Base-by-base conservation (phyloP, 1,284 basidiomycete species). In the Thecaphora thlaspeos region DNA sequence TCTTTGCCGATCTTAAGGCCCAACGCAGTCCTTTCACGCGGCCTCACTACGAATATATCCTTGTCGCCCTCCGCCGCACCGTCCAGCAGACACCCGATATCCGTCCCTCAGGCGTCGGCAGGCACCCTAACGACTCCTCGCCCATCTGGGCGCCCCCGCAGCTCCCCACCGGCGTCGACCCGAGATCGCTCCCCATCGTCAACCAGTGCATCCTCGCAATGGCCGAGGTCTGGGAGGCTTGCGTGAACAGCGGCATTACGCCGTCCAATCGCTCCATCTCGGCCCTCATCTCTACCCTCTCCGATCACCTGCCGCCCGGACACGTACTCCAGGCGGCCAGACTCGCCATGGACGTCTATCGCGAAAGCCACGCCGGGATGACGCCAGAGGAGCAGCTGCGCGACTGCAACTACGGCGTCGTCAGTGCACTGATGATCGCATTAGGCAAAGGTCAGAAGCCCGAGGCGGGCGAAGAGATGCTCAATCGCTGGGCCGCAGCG, bases 201-300 rank as follows among this genome's bases (percentile, higher is more conserved):
- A 22, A 41, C 8, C 63, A 66, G 40, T 61, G 63, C 49, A 46
- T 58, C 41, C 58, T 58, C 26, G 63, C 63, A 34, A 61, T 66
- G 39, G 41, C 59, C 7, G 46, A 48, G 32, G 51, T 66, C 47
- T 66, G 51, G 41, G 63, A 66, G 22, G 45, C 41, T 14, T 52
- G 49, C 23, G 18, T 59, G 24, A 36, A 53, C 21, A 46, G 15
- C 8, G 32, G 39, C 2, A 24, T 38, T 5, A 26, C 18, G 10
- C 55, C 55, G 11, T 55, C 58, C 18, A 41, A 48, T 4, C 53
- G 41, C 41, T 53, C 61, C 50, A 38, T 54, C 18, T 55, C 63
- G 14, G 44, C 59, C 37, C 49, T 58, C 47, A 50, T 66, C 2
- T 42, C 59, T 21, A 48, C 48, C 14, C 56, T 55, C 18, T 14